Conservation (phyloP, 768 basidiomycete species). For the Naganishia onofrii region DNA sequence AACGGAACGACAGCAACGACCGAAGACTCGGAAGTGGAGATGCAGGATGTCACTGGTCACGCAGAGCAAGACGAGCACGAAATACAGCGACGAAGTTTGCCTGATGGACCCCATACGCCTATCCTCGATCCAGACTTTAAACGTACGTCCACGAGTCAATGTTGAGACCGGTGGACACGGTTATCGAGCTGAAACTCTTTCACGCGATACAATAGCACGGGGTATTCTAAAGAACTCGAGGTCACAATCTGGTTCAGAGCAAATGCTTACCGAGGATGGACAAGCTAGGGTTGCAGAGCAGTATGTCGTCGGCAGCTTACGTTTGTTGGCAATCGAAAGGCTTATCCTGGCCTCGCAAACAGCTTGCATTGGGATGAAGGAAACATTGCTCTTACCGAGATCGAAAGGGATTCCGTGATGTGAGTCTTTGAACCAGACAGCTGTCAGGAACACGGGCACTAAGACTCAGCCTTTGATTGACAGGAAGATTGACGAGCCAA, state of each 20-base stretch:
- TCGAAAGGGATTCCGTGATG: conserved; percentile 93
- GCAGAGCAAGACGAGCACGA: conserved; percentile 11
- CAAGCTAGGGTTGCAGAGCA: conserved; percentile 21
- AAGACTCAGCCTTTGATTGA: background rate
- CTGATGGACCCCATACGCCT: conserved; percentile 13
- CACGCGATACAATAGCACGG: conserved; percentile 9
- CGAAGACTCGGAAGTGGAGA: background rate
- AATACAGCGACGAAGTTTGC: background rate
- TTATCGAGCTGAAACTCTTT: background rate
- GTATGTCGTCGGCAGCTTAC: conserved; percentile 2
- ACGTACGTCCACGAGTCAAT: background rate
- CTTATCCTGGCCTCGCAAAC: conserved; percentile 31
- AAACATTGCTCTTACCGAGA: conserved; percentile 86
- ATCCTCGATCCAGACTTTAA: conserved; percentile 12
- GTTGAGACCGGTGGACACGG: background rate
- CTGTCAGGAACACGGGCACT: background rate
- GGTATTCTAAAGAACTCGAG: conserved; percentile 35
- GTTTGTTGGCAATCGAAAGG: background rate
- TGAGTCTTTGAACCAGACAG: conserved; percentile 28
- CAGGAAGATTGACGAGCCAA: conserved; percentile 90
- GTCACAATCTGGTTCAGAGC: conserved; percentile 15
- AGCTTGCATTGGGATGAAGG: conserved; percentile 94
- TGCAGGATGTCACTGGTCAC: conserved; percentile 6
- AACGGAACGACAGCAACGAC: conserved; percentile 16
- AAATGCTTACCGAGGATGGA: conserved; percentile 11